Percentiles rank a stretch among this genome's conserved stretches.
Evolutionary conservation across 108 stramenopile species (phyloP).

Genomic region (Cylindrotheca closterium): DNA sequence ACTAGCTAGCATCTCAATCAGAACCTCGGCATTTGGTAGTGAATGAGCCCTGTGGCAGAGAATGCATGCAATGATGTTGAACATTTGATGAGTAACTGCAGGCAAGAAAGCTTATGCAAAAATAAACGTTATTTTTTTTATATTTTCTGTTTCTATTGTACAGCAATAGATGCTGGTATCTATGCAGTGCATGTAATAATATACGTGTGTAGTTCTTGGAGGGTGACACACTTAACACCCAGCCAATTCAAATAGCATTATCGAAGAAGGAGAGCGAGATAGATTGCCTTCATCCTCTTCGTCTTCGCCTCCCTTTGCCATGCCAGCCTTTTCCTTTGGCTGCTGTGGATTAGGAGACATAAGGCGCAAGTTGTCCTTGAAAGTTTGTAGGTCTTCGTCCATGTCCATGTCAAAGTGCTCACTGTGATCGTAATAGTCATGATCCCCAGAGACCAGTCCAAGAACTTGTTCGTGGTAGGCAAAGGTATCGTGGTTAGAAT

Average conservation of each 20-base stretch:
- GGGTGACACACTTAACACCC: too few species aligned
- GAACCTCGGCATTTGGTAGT: too few species aligned
- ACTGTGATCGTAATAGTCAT: conserved; percentile 22
- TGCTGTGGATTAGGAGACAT: conserved; percentile 9
- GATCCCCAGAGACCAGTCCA: conserved; percentile 1
- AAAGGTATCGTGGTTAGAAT: conserved; percentile 1
- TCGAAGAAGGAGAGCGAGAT: conserved; percentile 58
- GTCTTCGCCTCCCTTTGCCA: conserved; percentile 1
- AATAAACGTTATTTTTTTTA: too few species aligned
- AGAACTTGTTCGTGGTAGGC: conserved; percentile 9
- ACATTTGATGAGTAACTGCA: too few species aligned
- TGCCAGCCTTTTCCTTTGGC: neutral
- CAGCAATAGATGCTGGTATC: too few species aligned
- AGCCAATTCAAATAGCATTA: conserved; percentile 75
- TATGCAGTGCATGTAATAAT: too few species aligned
- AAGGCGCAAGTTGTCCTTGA: conserved; percentile 9
- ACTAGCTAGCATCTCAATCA: too few species aligned
- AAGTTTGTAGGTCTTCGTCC: conserved; percentile 43
- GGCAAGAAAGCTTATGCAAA: too few species aligned
- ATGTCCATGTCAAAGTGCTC: conserved; percentile 57
- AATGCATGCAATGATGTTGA: too few species aligned
- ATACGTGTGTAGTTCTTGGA: too few species aligned
- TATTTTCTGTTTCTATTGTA: too few species aligned
- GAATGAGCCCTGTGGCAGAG: too few species aligned
- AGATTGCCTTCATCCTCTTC: conserved; percentile 50